A percentile compares a stretch with the other conserved stretches of the same genome.
These are phyloP conservation scores for Cyberlindnera xishuangbannaensis DNA, from an alignment of 805 yeast species.

Conservation along the genomic window DNA sequence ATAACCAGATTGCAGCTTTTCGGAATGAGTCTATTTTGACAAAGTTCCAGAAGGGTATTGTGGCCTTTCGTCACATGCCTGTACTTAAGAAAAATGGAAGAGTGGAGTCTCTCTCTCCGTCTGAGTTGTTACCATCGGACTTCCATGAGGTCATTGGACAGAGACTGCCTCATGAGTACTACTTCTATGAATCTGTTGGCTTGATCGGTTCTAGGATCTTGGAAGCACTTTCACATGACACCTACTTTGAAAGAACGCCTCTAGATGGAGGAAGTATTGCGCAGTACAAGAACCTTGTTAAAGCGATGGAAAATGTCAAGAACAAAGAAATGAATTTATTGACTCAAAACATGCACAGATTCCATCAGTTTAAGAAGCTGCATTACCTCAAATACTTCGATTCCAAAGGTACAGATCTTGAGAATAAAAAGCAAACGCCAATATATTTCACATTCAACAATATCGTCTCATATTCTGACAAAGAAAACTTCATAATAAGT, in stretches of 20 bases:
- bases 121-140: conserved; percentile 54
- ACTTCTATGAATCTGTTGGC: conserved; percentile 77
- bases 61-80: conserved; percentile 68
- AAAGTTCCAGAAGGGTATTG: conserved; percentile 59
- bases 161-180: conserved; percentile 79
- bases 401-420: conserved; percentile 34
- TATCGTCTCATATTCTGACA: conserved; percentile 27
- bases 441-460: conserved; percentile 36
- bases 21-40: conserved; percentile 41
- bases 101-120: conserved; percentile 48
- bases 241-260: conserved; percentile 57
- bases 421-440: conserved; percentile 51
- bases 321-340: conserved; percentile 61
- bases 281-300: conserved; percentile 53
- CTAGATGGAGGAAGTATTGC: conserved; percentile 55
- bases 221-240: conserved; percentile 62
- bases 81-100: conserved; percentile 63
- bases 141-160: conserved; percentile 78
- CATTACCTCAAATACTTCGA: conserved; percentile 53
- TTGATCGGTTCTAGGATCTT: conserved; percentile 57
- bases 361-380: conserved; percentile 71
- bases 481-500: conserved; percentile 3
- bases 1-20: conserved; percentile 41
- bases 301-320: conserved; percentile 39
- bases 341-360: conserved; percentile 72